Evolutionary conservation across 1,284 basidiomycete genomes (phyloP).

Genomic region (Papiliotrema laurentii): DNA sequence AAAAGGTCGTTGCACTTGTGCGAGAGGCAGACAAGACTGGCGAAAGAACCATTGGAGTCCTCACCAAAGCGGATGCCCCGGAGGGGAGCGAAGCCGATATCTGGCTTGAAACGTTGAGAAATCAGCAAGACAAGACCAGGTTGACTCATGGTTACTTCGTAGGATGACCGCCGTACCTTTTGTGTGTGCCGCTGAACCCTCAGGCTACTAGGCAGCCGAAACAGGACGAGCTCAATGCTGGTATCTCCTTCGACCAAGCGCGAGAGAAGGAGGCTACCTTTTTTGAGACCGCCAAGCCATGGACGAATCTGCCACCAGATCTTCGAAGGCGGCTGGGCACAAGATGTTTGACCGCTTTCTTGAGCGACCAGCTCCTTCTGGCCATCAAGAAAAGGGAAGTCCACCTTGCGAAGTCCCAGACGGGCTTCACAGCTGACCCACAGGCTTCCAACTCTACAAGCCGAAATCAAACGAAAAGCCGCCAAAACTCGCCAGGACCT

Average conservation of each 20-base stretch:
- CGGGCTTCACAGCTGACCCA: background rate
- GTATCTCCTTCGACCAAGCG: conserved; percentile 5
- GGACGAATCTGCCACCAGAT: background rate
- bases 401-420: background rate
- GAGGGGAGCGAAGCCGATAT: conserved; percentile 2
- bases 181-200: conserved; percentile 1
- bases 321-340: conserved; percentile 5
- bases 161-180: no score
- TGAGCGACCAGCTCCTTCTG: conserved; percentile 1
- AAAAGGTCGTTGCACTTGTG: conserved; percentile 7
- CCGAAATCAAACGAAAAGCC: conserved; percentile 1
- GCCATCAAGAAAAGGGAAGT: conserved; percentile 8
- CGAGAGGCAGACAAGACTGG: conserved; percentile 1
- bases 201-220: conserved; percentile 9
- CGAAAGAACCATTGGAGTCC: conserved; percentile 10
- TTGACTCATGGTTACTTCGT: no score
- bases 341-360: background rate
- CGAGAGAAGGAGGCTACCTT: conserved; percentile 5
- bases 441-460: conserved; percentile 4
- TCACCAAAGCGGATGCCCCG: conserved; percentile 12
- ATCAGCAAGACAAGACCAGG: no score
- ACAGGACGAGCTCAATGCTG: conserved; percentile 3
- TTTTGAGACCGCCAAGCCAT: background rate
- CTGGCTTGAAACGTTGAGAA: conserved; percentile 9
- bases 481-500: background rate